Base-by-base conservation (phyloP, 2,329 filamentous ascomycete species). In the Aspergillus candidus region DNA sequence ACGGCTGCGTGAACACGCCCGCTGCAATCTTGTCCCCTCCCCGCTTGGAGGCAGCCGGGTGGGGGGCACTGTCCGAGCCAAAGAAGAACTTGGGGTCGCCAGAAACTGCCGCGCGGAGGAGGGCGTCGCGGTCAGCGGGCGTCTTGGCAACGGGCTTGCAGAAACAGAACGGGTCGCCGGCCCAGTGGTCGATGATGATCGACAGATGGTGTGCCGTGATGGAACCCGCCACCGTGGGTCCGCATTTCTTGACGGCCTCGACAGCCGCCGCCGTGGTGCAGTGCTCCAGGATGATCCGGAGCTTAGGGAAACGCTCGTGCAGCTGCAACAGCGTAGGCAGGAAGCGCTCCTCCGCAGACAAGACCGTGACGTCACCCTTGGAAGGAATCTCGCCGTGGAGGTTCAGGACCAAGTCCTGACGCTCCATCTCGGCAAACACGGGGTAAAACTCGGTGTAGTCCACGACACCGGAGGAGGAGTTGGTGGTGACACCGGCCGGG, bases 361-460 rank as follows among this genome's bases (percentile, higher is more conserved):
- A 70, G 27, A 79, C 74, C 0, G 76, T 79, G 47, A 78, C 71
- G 38, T 64, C 62, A 11, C 59, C 62, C 22, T 50, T 50, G 30
- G 61, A 62, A 6, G 62, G 62, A 22, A 53, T 52, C 40, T 96
- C 91, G 53, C 90, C 91, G 64, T 97, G 90, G n/a, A 97, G 73
- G 69, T 96, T 96, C 34, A 94, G 76, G n/a, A 94, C 78, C 62
- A 95, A 74, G 53, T 83, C 82, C 53, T 89, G 80, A 47, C 82
- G 72, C 62, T 95, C 85, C 90, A 97, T 96, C 52, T 87, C 86
- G n/a, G 76, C 78, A 61, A 97, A 94, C 11, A 91, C 86, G 5
- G 70, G 68, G 46, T 72, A 72, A 53, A 71, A 70, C 12, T 61
- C 53, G 7, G 65, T 61, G 45, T 71, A 71, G 51, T 71, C 68